These are phyloP conservation scores for Fusarium longipes DNA, from an alignment of 2,329 filamentous ascomycete genomes.

Conservation along the genomic window DNA sequence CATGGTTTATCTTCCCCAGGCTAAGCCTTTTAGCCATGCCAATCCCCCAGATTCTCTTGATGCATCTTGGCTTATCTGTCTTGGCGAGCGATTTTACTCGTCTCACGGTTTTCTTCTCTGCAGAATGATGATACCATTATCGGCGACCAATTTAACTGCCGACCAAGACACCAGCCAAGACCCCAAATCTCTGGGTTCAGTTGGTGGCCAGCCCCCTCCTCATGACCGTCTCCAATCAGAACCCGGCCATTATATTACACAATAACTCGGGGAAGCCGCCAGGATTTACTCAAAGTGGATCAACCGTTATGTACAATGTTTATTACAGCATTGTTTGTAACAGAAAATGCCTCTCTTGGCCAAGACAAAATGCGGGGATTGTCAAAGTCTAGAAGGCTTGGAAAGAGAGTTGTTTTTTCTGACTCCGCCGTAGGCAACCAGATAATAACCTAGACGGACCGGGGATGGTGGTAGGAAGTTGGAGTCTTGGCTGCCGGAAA, in stretches of 20 bases:
- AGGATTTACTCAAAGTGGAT: background rate
- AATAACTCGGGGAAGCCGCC: background rate
- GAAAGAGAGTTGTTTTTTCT: no score
- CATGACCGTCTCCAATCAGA: background rate
- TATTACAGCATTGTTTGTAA: background rate
- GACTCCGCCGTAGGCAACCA: background rate
- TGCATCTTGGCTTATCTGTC: background rate
- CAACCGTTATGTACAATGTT: no score
- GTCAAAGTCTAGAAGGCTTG: background rate
- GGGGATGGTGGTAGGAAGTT: background rate
- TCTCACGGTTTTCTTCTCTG: no score
- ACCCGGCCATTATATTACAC: background rate
- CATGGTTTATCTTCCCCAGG: background rate
- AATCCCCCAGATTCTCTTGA: background rate
- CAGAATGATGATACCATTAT: background rate
- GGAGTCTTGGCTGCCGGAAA: background rate
- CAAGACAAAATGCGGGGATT: background rate
- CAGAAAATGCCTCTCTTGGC: conserved; percentile 21
- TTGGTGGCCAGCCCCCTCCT: conserved; percentile 1
- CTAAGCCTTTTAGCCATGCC: background rate
- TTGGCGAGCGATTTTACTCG: conserved; percentile 22
- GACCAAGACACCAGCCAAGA: conserved; percentile 11
- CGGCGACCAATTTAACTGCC: conserved; percentile 20
- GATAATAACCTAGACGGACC: background rate
- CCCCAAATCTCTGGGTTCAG: background rate